phyloP scores from a whole-genome alignment of 257 asterid species.

The Salvia splendens region DNA sequence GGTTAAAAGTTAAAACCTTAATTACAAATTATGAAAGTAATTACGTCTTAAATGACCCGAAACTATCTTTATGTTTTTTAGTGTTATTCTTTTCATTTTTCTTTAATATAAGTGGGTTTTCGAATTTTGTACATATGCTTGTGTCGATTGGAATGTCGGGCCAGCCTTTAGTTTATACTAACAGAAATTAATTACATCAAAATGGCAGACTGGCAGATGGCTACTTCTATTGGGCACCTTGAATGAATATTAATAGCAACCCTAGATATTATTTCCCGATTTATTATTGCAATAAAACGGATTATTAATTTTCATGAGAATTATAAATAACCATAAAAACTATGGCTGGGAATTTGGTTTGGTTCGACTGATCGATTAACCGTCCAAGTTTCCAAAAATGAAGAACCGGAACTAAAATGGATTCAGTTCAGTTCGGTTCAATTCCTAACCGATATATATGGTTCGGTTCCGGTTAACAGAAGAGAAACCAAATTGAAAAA shows the following conservation, averaged over 20 bases:
- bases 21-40: conserved; percentile 44
- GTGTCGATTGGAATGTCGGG: conserved; percentile 41
- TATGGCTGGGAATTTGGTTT: too few species aligned
- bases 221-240: conserved; percentile 24
- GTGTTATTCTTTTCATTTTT: not conserved
- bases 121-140: conserved; percentile 22
- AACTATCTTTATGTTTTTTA: not conserved
- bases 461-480: too few species aligned
- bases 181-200: conserved; percentile 26
- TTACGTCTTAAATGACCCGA: conserved; percentile 34
- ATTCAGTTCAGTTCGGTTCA: too few species aligned
- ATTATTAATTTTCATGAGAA: not conserved
- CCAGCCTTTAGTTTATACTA: conserved; percentile 33
- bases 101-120: not conserved
- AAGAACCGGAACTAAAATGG: too few species aligned
- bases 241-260: not conserved
- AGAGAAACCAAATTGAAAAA: too few species aligned
- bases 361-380: too few species aligned
- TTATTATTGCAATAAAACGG: not conserved
- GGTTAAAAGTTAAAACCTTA: conserved; percentile 35
- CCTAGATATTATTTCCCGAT: not conserved
- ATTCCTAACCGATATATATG: too few species aligned
- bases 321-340: too few species aligned
- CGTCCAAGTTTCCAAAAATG: too few species aligned
- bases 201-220: conserved; percentile 40